A percentile compares a stretch with the other conserved stretches of the same genome.
phyloP scores from a whole-genome alignment of 2,329 filamentous ascomycete genomes.

The Pseudopithomyces maydicus region DNA sequence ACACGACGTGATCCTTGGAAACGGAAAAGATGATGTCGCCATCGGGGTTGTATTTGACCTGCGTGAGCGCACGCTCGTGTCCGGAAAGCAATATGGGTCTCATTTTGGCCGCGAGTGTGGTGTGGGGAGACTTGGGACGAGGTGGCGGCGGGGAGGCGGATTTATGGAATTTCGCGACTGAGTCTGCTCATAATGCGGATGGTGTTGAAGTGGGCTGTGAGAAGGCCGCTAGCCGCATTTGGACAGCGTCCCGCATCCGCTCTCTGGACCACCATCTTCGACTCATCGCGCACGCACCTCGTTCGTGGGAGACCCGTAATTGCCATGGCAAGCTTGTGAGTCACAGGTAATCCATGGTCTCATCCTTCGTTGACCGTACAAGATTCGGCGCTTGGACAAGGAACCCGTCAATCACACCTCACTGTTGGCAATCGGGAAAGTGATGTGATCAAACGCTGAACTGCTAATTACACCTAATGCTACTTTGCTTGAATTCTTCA shows the following conservation, averaged over 20 bases:
- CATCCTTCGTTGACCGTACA: background rate
- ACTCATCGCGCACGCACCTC: constrained; percentile 10
- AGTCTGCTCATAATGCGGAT: constrained; percentile 32
- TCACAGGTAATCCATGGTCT: background rate
- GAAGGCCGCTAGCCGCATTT: constrained; percentile 17
- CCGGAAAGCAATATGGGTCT: constrained; percentile 94
- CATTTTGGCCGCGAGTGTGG: constrained; percentile 60
- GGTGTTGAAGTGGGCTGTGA: constrained; percentile 35
- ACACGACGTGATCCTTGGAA: constrained; percentile 94
- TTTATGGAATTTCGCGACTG: constrained; percentile 35
- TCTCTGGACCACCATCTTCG: constrained; percentile 1
- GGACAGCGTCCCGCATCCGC: constrained; percentile 15
- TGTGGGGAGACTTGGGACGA: constrained; percentile 11
- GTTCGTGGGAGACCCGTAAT: background rate
- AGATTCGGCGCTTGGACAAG: no score
- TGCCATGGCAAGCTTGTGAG: background rate
- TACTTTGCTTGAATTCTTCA: constrained; percentile 8
- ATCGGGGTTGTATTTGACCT: constrained; percentile 84
- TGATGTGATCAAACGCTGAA: no score
- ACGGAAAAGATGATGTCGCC: constrained; percentile 97
- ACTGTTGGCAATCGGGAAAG: no score
- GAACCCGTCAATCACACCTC: no score
- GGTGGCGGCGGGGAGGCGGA: constrained; percentile 24
- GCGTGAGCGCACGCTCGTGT: constrained; percentile 95
- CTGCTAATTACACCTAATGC: no score